Evolutionary conservation across 2,329 filamentous ascomycete species (phyloP).

Genomic region (Penicillium vulpinum): DNA sequence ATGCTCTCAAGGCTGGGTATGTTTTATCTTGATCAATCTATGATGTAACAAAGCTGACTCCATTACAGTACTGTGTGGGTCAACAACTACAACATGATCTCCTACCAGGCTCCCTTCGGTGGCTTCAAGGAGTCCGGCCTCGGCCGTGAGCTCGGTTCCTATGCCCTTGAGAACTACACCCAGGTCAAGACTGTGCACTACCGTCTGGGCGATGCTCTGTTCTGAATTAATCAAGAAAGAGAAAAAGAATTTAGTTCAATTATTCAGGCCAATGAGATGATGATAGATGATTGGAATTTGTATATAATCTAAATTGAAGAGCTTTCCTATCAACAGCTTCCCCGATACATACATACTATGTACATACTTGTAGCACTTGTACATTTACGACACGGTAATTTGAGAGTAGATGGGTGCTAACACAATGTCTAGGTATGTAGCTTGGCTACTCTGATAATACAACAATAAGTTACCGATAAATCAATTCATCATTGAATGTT

Average conservation of each 20-base stretch:
- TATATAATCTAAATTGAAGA: conserved; percentile 18
- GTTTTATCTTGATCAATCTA: conserved; percentile 49
- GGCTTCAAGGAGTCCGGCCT: conserved; percentile 32
- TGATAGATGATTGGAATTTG: conserved; percentile 4
- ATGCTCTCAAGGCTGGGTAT: conserved; percentile 66
- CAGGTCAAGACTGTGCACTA: conserved; percentile 51
- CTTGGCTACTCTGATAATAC: background rate
- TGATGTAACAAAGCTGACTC: conserved; percentile 6
- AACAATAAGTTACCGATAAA: background rate
- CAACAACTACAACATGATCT: conserved; percentile 70
- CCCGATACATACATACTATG: background rate
- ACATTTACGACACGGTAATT: background rate
- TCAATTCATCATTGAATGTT: background rate
- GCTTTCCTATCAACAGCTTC: background rate
- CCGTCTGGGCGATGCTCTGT: conserved; percentile 47
- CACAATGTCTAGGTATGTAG: background rate
- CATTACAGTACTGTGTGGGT: conserved; percentile 57
- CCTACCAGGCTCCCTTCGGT: conserved; percentile 47
- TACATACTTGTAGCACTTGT: background rate
- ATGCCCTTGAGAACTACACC: conserved; percentile 52
- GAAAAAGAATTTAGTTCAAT: conserved; percentile 7
- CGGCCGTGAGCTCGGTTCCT: conserved; percentile 47
- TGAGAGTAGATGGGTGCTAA: too few relatives aligned
- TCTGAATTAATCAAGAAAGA: conserved; percentile 33
- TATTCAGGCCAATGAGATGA: background rate